Conservation (phyloP, 495 filamentous ascomycete genomes). For the Trichoderma reesei region DNA sequence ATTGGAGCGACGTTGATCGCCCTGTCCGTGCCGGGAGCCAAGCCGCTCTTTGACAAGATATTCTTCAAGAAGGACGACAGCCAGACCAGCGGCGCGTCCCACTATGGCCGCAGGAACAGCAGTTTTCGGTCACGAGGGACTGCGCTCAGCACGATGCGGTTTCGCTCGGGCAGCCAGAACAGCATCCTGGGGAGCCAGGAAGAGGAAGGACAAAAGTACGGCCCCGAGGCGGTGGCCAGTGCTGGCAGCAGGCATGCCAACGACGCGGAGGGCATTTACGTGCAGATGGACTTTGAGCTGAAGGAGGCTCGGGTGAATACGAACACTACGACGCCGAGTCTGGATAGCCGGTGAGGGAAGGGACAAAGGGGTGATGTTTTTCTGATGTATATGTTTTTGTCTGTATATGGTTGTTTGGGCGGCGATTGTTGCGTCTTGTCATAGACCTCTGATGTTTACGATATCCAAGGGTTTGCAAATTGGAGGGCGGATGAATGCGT, state of each 20-base stretch:
- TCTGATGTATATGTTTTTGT: neutral
- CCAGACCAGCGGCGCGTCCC: slow-evolving; percentile 5
- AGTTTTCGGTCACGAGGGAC: neutral
- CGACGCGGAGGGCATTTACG: slow-evolving; percentile 15
- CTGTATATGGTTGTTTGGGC: neutral
- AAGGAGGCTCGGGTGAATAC: slow-evolving; percentile 9
- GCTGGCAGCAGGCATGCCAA: neutral
- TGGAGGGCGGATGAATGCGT: no score
- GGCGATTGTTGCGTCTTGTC: neutral
- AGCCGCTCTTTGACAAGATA: slow-evolving; percentile 28
- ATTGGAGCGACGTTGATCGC: slow-evolving; percentile 36
- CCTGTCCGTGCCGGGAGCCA: slow-evolving; percentile 36
- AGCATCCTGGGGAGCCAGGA: slow-evolving; percentile 7
- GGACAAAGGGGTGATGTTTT: no score
- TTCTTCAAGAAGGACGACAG: slow-evolving; percentile 7
- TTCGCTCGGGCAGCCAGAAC: slow-evolving; percentile 2
- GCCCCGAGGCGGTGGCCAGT: neutral
- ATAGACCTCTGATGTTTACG: neutral
- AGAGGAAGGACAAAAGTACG: slow-evolving; percentile 9
- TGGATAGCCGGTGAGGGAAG: neutral
- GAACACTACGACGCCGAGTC: neutral
- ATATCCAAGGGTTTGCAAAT: neutral
- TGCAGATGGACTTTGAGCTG: slow-evolving; percentile 13
- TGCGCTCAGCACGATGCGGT: slow-evolving; percentile 7
- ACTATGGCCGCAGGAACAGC: neutral